A percentile compares a stretch with the other conserved stretches of the same genome.
Evolutionary conservation across 768 basidiomycete genomes (phyloP).

Genomic region (Russula abietina): DNA sequence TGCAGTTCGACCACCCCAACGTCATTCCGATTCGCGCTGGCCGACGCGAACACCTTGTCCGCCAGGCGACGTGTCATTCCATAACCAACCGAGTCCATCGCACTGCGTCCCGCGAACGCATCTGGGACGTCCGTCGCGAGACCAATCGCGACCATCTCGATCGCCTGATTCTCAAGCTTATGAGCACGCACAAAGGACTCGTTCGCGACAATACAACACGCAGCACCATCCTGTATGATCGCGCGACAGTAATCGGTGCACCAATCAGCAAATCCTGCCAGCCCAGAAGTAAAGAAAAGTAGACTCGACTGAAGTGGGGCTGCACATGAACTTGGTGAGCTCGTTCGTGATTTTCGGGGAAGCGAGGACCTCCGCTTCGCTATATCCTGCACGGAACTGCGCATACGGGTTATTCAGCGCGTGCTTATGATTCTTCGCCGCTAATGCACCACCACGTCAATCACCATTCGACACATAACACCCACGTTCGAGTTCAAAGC

Average conservation of each 20-base stretch:
- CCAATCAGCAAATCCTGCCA: neutral
- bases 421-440: constrained; percentile 80
- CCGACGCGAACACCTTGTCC: constrained; percentile 62
- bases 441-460: constrained; percentile 32
- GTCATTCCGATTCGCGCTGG: constrained; percentile 61
- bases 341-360: constrained; percentile 66
- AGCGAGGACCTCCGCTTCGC: constrained; percentile 58
- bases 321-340: constrained; percentile 81
- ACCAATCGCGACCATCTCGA: constrained; percentile 67
- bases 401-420: constrained; percentile 80
- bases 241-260: neutral
- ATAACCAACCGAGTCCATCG: constrained; percentile 81
- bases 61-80: constrained; percentile 66
- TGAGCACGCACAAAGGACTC: constrained; percentile 71
- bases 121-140: constrained; percentile 59
- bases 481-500: neutral
- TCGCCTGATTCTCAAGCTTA: constrained; percentile 76
- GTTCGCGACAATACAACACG: constrained; percentile 70
- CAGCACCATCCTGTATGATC: constrained; percentile 56
- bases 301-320: constrained; percentile 54
- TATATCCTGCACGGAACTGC: constrained; percentile 79
- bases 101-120: constrained; percentile 60
- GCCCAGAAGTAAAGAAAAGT: neutral
- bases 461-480: neutral
- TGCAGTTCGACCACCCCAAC: constrained; percentile 85